These are phyloP conservation scores for Colletotrichum euphorbiae DNA, from an alignment of 2,329 filamentous ascomycete species.

Conservation along the genomic window DNA sequence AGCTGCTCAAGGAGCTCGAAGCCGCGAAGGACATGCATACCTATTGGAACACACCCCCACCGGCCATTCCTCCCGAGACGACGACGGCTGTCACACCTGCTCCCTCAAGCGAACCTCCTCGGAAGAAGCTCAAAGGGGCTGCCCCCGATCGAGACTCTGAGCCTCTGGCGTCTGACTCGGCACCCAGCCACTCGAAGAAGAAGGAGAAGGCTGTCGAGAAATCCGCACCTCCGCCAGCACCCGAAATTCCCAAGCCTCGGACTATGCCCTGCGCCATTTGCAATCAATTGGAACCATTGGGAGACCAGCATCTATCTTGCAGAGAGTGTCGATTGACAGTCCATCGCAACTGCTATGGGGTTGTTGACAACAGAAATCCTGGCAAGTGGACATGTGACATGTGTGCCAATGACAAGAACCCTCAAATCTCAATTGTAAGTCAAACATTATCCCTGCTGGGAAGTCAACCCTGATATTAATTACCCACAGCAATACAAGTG, in stretches of 20 bases:
- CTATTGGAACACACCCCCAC: conserved; percentile 52
- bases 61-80: conserved; percentile 45
- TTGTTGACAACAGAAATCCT: conserved; percentile 74
- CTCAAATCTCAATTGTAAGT: conserved; percentile 88
- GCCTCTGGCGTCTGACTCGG: conserved; percentile 57
- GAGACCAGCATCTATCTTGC: conserved; percentile 81
- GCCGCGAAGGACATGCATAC: conserved; percentile 72
- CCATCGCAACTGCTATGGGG: conserved; percentile 92
- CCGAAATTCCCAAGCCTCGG: conserved; percentile 82
- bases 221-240: conserved; percentile 72
- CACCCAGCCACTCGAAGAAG: conserved; percentile 60
- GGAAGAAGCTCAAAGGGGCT: conserved; percentile 72
- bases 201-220: conserved; percentile 72
- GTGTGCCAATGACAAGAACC: conserved; percentile 93
- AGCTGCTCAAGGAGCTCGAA: conserved; percentile 80
- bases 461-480: conserved; percentile 41
- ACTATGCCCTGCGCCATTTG: conserved; percentile 89
- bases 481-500: conserved; percentile 83
- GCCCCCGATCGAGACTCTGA: conserved; percentile 64
- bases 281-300: conserved; percentile 75
- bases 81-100: conserved; percentile 48
- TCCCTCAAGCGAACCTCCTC: conserved; percentile 63
- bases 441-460: neutral
- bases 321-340: conserved; percentile 91
- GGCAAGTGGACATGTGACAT: conserved; percentile 96